Conservation (phyloP, 2,329 filamentous ascomycete species). For the Aureobasidium sp. region DNA sequence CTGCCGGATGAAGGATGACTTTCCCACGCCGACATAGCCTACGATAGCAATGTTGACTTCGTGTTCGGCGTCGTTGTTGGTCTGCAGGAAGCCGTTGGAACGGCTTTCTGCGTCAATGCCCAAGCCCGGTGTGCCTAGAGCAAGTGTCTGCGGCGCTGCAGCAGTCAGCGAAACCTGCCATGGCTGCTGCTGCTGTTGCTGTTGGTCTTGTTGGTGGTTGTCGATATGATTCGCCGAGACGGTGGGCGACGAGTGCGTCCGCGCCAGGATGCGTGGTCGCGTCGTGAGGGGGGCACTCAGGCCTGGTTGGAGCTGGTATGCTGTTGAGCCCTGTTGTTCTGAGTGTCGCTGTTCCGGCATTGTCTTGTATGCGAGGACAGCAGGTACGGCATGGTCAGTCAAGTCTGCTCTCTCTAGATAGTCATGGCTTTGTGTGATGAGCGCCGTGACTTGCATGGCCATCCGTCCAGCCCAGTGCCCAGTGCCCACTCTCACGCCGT, state of each 20-base stretch:
- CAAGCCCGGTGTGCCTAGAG: background rate
- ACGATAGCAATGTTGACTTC: slow-evolving; percentile 52
- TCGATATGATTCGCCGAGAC: background rate
- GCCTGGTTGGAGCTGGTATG: background rate
- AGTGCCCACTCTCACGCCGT: background rate
- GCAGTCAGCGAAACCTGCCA: background rate
- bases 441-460: background rate
- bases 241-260: slow-evolving; percentile 22
- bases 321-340: background rate
- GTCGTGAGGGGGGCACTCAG: background rate
- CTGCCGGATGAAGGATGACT: slow-evolving; percentile 50
- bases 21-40: slow-evolving; percentile 46
- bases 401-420: too few relatives aligned
- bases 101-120: background rate
- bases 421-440: background rate
- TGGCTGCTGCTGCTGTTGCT: background rate
- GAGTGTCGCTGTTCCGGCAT: background rate
- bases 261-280: slow-evolving; percentile 17
- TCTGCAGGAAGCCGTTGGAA: slow-evolving; percentile 9
- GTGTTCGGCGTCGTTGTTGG: slow-evolving; percentile 28
- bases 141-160: background rate
- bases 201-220: background rate
- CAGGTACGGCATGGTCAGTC: background rate
- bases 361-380: background rate
- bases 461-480: background rate